Evolutionary conservation across 345 rosid species (phyloP).

Genomic region (Mercurialis annua): DNA sequence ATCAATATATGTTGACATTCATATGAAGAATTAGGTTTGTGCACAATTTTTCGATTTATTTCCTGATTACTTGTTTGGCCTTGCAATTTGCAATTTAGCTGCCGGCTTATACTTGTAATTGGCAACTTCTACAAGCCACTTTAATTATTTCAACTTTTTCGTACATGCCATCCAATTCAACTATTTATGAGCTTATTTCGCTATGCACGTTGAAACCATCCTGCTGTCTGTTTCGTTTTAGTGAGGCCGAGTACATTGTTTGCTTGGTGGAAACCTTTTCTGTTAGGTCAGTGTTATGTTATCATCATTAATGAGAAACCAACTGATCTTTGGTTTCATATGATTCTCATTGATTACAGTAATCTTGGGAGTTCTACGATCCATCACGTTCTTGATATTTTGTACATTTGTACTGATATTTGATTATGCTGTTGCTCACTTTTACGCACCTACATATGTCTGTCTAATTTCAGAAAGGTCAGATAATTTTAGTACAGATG

Average conservation of each 20-base stretch:
- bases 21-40: background rate
- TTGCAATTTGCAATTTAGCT: background rate
- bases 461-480: constrained; percentile 27
- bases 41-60: background rate
- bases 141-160: background rate
- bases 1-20: too few relatives aligned
- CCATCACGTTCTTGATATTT: background rate
- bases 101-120: background rate
- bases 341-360: background rate
- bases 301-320: too few relatives aligned
- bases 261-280: background rate
- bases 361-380: background rate
- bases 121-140: background rate
- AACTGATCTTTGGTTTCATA: too few relatives aligned
- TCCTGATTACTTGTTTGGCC: background rate
- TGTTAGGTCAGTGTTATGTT: background rate
- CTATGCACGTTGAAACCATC: background rate
- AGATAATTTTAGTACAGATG: constrained; percentile 13
- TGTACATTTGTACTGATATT: background rate
- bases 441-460: constrained; percentile 1
- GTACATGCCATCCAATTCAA: background rate
- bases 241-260: background rate
- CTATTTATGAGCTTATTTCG: background rate
- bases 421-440: background rate
- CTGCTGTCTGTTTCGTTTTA: background rate